phyloP scores from a whole-genome alignment of 2,329 filamentous ascomycete genomes.

The Monosporascus ibericus region DNA sequence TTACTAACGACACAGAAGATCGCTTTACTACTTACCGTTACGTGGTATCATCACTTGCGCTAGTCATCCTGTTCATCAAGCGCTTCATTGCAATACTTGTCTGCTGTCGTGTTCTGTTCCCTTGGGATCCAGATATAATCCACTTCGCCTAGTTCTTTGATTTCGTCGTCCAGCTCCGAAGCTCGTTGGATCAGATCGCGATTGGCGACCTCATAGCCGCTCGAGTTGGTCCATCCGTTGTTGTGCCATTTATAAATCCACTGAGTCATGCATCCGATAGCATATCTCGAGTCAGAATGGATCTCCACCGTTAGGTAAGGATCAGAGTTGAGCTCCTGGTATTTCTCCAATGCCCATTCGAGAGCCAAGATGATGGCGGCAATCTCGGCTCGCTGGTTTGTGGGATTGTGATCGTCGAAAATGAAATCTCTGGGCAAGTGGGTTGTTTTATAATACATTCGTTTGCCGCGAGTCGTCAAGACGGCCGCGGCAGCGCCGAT shows the following conservation, averaged over 20 bases:
- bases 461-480: slow-evolving; percentile 1
- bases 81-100: slow-evolving; percentile 22
- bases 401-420: slow-evolving; percentile 9
- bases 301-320: slow-evolving; percentile 23
- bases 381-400: slow-evolving; percentile 31
- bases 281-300: slow-evolving; percentile 30
- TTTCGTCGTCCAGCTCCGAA: slow-evolving; percentile 15
- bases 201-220: slow-evolving; percentile 26
- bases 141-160: slow-evolving; percentile 23
- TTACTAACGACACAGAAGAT: too few species aligned
- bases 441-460: not conserved
- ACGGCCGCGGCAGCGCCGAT: slow-evolving; percentile 27
- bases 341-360: slow-evolving; percentile 34
- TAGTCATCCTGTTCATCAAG: slow-evolving; percentile 17
- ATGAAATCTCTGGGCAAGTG: not conserved
- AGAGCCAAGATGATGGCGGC: slow-evolving; percentile 39
- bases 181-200: slow-evolving; percentile 27
- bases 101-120: slow-evolving; percentile 25
- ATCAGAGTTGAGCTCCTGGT: slow-evolving; percentile 6
- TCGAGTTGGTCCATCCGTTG: slow-evolving; percentile 27
- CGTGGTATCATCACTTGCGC: too few species aligned
- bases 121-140: slow-evolving; percentile 28
- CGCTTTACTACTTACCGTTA: too few species aligned
- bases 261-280: slow-evolving; percentile 24
- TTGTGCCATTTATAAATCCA: slow-evolving; percentile 26